Evolutionary conservation across 352 stramenopile genomes (phyloP), one percentile per base, ranked within the genome.

Genomic region (Phytophthora europaea): DNA sequence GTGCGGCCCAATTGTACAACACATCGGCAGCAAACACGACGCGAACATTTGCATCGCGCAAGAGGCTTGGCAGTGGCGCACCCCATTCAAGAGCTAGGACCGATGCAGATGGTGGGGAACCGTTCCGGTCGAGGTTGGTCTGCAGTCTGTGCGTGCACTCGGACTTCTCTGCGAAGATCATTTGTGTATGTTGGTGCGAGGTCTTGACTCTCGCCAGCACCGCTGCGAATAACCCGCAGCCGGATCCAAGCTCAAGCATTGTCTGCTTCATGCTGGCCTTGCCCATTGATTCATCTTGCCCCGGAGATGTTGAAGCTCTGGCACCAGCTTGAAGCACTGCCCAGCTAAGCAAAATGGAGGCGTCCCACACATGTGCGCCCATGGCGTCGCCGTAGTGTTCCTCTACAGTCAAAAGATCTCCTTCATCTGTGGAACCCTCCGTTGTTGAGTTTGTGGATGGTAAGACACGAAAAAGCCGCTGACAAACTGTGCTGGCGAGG

Each of bases 361-460:
- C 84, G 58, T 94, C 86, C 86, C 86, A 94, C 18, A 92, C 64
- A 54, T 92, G 83, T 1, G 86, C 77, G 1, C 82, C 86, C 86
- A 94, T 94, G 9, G 81, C 67, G 26, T 89, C 76, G 12, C 86
- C 86, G 40, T 94, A 92, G 63, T 89, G 70, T 57, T 94, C 86
- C 48, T 85, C 64, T 6, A 92, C 75, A n/a, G 64, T n/a, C 5
- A 84, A 13, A 9, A 77, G 1, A 1, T 15, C 34, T 18, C 13
- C 4, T 15, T 75, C 52, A 34, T 15, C 31, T 48, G 16, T 48
- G 40, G 16, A 2, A n/a, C 43, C 6, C 4, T 47, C 31, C 34
- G 2, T 33, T 31, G 5, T 20, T 69, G 5, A 18, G 50, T 8
- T 52, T 3, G 3, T 54, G 20, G 16, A 26, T 10, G 34, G 3